Conservation (phyloP, 805 yeast species). For the Tetrapisispora taiwanensis region DNA sequence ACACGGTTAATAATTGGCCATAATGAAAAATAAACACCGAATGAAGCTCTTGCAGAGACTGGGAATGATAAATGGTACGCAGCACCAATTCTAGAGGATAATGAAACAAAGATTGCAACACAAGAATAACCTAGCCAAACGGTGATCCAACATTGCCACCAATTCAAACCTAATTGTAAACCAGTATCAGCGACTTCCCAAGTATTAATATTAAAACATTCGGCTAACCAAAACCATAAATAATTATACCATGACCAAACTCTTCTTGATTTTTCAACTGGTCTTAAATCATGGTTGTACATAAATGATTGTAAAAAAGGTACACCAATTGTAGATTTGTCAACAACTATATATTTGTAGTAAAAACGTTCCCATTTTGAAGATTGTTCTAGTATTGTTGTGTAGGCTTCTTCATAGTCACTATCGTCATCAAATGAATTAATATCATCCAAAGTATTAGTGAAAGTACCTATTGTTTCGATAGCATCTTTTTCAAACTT, state of each 20-base stretch:
- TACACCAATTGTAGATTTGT: conserved; percentile 30
- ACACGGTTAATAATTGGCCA: conserved; percentile 89
- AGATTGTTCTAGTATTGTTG: conserved; percentile 1
- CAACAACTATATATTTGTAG: conserved; percentile 18
- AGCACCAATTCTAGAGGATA: conserved; percentile 72
- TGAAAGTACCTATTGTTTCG: neutral
- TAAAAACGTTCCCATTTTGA: conserved; percentile 18
- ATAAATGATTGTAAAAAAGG: conserved; percentile 55
- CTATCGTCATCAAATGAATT: conserved; percentile 2
- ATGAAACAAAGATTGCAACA: conserved; percentile 57
- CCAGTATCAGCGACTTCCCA: conserved; percentile 91
- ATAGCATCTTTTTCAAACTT: neutral
- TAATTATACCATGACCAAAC: conserved; percentile 82
- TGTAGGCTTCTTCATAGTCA: neutral
- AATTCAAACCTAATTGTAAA: conserved; percentile 60
- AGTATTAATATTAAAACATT: conserved; percentile 80
- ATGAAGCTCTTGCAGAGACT: conserved; percentile 67
- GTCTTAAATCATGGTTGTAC: conserved; percentile 65
- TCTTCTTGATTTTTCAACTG: conserved; percentile 64
- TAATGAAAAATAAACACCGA: conserved; percentile 76
- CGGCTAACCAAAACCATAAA: conserved; percentile 79
- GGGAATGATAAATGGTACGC: conserved; percentile 80
- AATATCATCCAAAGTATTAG: neutral
- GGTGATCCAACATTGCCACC: conserved; percentile 90
- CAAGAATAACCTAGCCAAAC: conserved; percentile 77